phyloP scores from a whole-genome alignment of 1,139 yeast genomes.

The Pneumocystis jirovecii region DNA sequence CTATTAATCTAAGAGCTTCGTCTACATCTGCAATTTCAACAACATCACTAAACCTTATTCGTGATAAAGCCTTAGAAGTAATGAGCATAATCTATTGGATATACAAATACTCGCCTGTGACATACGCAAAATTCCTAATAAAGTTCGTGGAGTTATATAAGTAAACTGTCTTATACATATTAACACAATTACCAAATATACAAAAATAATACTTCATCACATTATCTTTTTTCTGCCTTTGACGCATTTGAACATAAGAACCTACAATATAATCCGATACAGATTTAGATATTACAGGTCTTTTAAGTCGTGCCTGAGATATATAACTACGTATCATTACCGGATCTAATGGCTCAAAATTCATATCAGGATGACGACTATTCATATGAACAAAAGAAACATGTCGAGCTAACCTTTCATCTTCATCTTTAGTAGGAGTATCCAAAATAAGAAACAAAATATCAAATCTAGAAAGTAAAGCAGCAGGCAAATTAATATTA shows the following conservation, averaged over 20 bases:
- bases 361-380: slow-evolving; percentile 67
- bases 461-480: slow-evolving; percentile 88
- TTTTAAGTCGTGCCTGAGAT: slow-evolving; percentile 65
- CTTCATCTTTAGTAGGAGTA: slow-evolving; percentile 64
- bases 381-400: slow-evolving; percentile 94
- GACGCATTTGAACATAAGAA: slow-evolving; percentile 80
- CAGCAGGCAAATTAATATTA: slow-evolving; percentile 93
- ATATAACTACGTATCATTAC: slow-evolving; percentile 74
- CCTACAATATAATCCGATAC: slow-evolving; percentile 82
- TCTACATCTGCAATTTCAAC: slow-evolving; percentile 79
- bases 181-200: neutral
- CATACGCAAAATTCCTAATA: slow-evolving; percentile 79
- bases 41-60: slow-evolving; percentile 60
- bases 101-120: slow-evolving; percentile 35
- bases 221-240: slow-evolving; percentile 70
- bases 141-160: slow-evolving; percentile 89
- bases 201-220: slow-evolving; percentile 34
- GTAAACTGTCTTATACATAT: slow-evolving; percentile 39
- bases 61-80: slow-evolving; percentile 50
- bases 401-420: slow-evolving; percentile 78
- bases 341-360: slow-evolving; percentile 63
- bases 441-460: slow-evolving; percentile 75
- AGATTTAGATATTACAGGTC: slow-evolving; percentile 76
- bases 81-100: neutral
- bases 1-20: slow-evolving; percentile 77